phyloP scores from a whole-genome alignment of 768 basidiomycete genomes.

The Lactarius indigo region DNA sequence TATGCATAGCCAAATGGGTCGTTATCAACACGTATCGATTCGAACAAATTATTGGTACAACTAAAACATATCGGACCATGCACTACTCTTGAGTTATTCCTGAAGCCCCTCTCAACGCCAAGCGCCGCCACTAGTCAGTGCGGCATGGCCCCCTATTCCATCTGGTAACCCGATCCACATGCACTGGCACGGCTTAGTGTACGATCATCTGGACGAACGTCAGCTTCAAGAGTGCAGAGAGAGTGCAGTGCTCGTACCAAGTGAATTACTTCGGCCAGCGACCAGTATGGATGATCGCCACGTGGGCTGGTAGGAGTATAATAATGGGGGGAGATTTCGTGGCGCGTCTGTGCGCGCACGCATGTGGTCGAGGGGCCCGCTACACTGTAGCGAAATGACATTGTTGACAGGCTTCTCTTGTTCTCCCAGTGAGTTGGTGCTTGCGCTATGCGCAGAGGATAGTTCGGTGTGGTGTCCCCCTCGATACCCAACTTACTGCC shows the following conservation, averaged over 20 bases:
- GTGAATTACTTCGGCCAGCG: background rate
- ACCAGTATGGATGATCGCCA: background rate
- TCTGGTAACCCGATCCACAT: background rate
- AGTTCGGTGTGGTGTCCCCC: background rate
- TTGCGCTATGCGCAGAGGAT: too few relatives aligned
- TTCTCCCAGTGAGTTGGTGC: background rate
- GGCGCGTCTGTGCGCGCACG: background rate
- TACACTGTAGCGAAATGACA: constrained; percentile 21
- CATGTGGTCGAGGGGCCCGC: constrained; percentile 24
- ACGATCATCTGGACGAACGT: background rate
- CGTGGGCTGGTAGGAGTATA: background rate
- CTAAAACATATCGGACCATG: background rate
- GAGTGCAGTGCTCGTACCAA: background rate
- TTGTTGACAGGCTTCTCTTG: background rate
- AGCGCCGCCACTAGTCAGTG: too few relatives aligned
- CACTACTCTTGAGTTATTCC: background rate
- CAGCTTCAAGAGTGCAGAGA: background rate
- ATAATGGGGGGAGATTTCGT: background rate
- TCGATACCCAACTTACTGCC: background rate
- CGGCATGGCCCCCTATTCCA: too few relatives aligned
- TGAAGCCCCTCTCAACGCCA: background rate
- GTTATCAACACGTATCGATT: background rate
- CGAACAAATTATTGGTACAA: background rate
- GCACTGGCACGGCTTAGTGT: too few relatives aligned
- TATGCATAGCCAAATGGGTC: background rate